Evolutionary conservation across 2,329 filamentous ascomycete genomes (phyloP), one percentile per base, ranked within the genome.

Genomic region (Stemphylium beticola): DNA sequence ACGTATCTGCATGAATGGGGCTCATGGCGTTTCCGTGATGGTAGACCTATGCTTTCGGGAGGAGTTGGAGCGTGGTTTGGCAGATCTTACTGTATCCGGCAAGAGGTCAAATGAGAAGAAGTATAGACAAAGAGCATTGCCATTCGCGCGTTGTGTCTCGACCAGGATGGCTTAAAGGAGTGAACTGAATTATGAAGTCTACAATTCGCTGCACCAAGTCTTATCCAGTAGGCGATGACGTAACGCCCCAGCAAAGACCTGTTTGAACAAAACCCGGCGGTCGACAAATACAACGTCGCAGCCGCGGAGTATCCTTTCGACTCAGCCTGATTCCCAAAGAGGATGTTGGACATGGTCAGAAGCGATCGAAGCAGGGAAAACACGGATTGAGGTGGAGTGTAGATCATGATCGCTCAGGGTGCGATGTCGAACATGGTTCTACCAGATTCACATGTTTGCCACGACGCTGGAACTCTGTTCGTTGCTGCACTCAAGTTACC

Each of bases 361-460:
- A 34, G 42, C 18, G 50, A 57, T 57, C 45, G 37, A 42, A 55
- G 50, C 55, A 55, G 55, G 55, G 51, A 54, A 49, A 46, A 48
- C 15, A 39, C 44, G 36, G 36, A 26, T 41, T 26, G n/a, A 31
- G 24, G 49, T 41, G 46, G 52, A 47, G 41, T 17, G 54, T 42
- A 49, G 54, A 54, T 45, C 50, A 46, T 37, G 44, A 49, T 54
- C 44, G 49, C 43, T 57, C 11, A 14, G 17, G 8, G 34, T 36
- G 39, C 10, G 22, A 31, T 31, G 17, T 26, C 37, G 11, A 41
- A 22, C 36, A 43, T 46, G 22, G 7, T 43, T 3, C 43, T 22
- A 5, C 41, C 18, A 47, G 26, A 32, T 53, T n/a, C 18, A 32
- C 47, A 32, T 26, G 11, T 24, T 42, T 36, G 14, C 17, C 29